Evolutionary conservation across 2,329 filamentous ascomycete species (phyloP).

Genomic region (Microsporum audouinii): DNA sequence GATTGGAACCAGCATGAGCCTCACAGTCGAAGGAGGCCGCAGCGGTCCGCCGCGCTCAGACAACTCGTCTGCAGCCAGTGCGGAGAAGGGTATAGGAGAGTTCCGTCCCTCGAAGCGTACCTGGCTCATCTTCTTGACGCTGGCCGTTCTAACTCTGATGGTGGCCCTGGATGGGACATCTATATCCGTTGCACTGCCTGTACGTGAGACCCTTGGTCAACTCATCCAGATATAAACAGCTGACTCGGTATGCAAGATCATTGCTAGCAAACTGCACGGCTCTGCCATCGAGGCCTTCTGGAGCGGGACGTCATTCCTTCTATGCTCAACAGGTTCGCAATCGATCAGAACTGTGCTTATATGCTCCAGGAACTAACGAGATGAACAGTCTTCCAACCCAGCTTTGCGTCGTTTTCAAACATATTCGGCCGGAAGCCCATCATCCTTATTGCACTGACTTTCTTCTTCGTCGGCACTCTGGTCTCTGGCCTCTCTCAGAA

Average conservation of each 20-base stretch:
- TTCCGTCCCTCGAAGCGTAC: constrained; percentile 22
- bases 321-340: constrained; percentile 44
- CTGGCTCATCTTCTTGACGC: constrained; percentile 40
- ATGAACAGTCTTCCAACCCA: constrained; percentile 40
- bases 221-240: not conserved
- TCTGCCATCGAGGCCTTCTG: constrained; percentile 55
- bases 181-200: constrained; percentile 49
- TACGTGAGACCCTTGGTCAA: constrained; percentile 13
- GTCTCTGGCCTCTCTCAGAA: constrained; percentile 32
- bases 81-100: not conserved
- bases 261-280: constrained; percentile 42
- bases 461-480: constrained; percentile 38
- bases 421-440: constrained; percentile 38
- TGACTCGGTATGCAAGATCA: constrained; percentile 25
- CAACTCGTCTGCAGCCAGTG: not conserved
- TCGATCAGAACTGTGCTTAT: not conserved
- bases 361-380: not conserved
- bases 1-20: not conserved
- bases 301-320: constrained; percentile 58
- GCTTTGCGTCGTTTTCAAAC: constrained; percentile 37
- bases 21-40: not conserved
- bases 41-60: not conserved
- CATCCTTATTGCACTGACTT: constrained; percentile 28
- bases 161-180: constrained; percentile 56
- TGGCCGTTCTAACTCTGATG: constrained; percentile 48